Base-by-base conservation (phyloP, 2,329 filamentous ascomycete genomes). In the Knoxdaviesia capensis region DNA sequence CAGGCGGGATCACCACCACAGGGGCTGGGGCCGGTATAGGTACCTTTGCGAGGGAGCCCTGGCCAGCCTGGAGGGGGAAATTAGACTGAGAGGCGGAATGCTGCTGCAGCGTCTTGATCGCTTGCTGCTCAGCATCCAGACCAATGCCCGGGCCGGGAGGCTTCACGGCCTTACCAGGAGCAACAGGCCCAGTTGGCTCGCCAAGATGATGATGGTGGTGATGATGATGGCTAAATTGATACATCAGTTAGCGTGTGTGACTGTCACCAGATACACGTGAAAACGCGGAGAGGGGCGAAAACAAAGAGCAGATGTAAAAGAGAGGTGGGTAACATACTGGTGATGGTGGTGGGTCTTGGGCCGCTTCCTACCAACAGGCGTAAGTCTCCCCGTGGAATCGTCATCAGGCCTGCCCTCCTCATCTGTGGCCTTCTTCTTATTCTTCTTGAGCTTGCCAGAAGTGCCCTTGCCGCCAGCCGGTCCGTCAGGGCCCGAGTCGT, bases 361-460 rank as follows among this genome's bases (percentile, higher is more conserved):
- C 46, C 77, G 76, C 53, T 86, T 82, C 43, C 71, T 69, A 37
- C 65, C 63, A 39, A 65, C 66, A 1, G 77, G 75, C 2, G 78
- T 77, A 8, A 64, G 63, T 49, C 74, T 65, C 30, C 76, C 77
- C 33, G 69, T 71, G 44, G 65, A 71, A 44, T 74, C 74, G 44
- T 90, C 83, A 46, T 75, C 84, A 32, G 66, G 65, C 47, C 69
- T 71, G 31, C 57, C 57, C 4, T 84, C 80, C 38, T 90, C 85
- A 42, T 93, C 82, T 53, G 85, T 84, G 2, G 77, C 63, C 56
- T 85, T 83, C 46, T 82, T 68, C 44, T 77, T 69, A 53, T 76
- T 75, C 7, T 42, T 40, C 40, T 46, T 46, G 28, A 34, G 38
- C 39, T 42, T 43, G 36, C 66, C 68, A 20, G 20, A 20, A 20